These are phyloP conservation scores for Trichoderma lentiforme DNA, from an alignment of 2,329 filamentous ascomycete species.

Conservation along the genomic window DNA sequence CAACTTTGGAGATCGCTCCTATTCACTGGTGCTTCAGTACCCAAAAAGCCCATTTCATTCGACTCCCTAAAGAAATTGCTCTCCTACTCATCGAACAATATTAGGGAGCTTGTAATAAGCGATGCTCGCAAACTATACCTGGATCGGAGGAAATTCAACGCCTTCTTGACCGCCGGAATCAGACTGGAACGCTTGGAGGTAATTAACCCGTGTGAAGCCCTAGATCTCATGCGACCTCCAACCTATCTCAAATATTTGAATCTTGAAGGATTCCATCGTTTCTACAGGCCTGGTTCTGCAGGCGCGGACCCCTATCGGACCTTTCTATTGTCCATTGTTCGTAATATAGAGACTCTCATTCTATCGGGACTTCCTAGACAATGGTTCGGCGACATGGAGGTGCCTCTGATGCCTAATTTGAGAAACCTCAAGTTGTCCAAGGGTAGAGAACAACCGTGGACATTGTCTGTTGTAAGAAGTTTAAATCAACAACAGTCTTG, in stretches of 20 bases:
- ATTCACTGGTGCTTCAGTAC: slow-evolving; percentile 26
- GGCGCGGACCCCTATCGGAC: not conserved
- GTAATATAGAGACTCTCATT: slow-evolving; percentile 26
- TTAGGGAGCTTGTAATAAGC: slow-evolving; percentile 15
- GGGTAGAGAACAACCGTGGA: not conserved
- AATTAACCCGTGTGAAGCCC: slow-evolving; percentile 1
- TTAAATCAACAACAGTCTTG: slow-evolving; percentile 35
- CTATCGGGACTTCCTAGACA: slow-evolving; percentile 24
- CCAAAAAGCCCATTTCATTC: slow-evolving; percentile 25
- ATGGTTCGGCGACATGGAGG: slow-evolving; percentile 17
- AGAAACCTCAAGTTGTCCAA: slow-evolving; percentile 24
- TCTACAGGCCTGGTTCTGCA: not conserved
- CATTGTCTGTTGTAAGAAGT: slow-evolving; percentile 13
- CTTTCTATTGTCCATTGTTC: slow-evolving; percentile 24
- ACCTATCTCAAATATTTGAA: slow-evolving; percentile 16
- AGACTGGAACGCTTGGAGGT: slow-evolving; percentile 23
- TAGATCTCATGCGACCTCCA: slow-evolving; percentile 20
- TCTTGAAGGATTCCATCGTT: slow-evolving; percentile 23
- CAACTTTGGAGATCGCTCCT: slow-evolving; percentile 33
- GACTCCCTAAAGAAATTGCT: slow-evolving; percentile 30
- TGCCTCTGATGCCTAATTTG: slow-evolving; percentile 29
- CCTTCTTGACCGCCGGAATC: slow-evolving; percentile 20
- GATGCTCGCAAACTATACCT: slow-evolving; percentile 1
- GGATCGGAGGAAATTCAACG: slow-evolving; percentile 11
- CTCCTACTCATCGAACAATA: slow-evolving; percentile 31